Evolutionary conservation across 2,329 filamentous ascomycete species (phyloP), one percentile per base, ranked within the genome.

Genomic region (Hypoxylon sp.): DNA sequence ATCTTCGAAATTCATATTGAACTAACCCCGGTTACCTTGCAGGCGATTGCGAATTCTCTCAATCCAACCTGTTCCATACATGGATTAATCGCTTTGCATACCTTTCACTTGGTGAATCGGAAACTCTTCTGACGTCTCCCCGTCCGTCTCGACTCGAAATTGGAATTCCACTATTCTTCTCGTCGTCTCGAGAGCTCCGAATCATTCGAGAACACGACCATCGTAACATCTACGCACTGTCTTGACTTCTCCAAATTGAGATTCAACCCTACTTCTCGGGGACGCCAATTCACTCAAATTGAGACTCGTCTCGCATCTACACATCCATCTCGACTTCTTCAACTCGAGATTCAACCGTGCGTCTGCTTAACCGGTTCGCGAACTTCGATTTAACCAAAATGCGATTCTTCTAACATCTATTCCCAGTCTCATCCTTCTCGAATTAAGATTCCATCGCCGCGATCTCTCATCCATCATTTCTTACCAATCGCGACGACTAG

Each of bases 401-500:
- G 21, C 38, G 10, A 19, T 14, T 30, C 32, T 28, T 21, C 23
- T 6, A 11, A n/a, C 9, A 1, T 19, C 51, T 45, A 43, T 28
- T 19, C 9, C 45, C 2, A 25, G 28, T 30, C 34, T 32, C 30
- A n/a, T 19, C 45, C 36, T 38, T 21, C 14, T 43, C 38, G 9
- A 19, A 19, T 21, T 11, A 17, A 38, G 30, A 52, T 25, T 46
- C 30, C 36, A 25, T 43, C 11, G 50, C n/a, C 11, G 50, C 19
- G 25, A 30, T 13, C 70, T n/a, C 19, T 23, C 17, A 50, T 63
- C 41, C 49, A n/a, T 38, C 58, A n/a, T 36, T 25, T 10, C 34
- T 17, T 32, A 13, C 48, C 50, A 55, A 45, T 19, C 17, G 52
- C 60, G 50, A 74, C 71, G 14, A 46, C 38, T 2, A 9, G 21